These are phyloP conservation scores for Bothriochloa decipiens DNA, from an alignment of 176 grass and related monocot genomes.

Conservation along the genomic window DNA sequence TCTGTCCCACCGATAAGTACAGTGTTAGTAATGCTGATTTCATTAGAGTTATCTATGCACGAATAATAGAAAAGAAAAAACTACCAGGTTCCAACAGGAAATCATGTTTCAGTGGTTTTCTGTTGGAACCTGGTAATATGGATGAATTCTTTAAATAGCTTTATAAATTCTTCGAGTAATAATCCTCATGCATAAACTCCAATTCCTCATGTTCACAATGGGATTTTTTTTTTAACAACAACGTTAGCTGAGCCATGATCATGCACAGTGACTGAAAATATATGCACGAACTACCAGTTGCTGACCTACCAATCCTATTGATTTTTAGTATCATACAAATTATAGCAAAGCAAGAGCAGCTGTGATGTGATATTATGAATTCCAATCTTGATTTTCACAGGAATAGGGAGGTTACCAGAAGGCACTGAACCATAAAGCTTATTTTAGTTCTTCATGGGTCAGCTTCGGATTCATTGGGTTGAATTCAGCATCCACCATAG, in stretches of 20 bases:
- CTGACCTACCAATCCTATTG: constrained; percentile 11
- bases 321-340: not conserved
- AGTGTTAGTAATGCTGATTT: constrained; percentile 29
- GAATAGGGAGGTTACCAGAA: constrained; percentile 40
- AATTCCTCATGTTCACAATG: not conserved
- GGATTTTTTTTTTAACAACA: not conserved
- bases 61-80: constrained; percentile 17
- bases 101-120: not conserved
- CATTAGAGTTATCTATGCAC: not conserved
- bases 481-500: constrained; percentile 20
- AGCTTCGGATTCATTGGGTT: constrained; percentile 25
- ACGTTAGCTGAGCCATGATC: not conserved
- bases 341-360: constrained; percentile 21
- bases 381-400: not conserved
- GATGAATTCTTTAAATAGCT: not conserved
- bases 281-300: not conserved
- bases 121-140: not conserved
- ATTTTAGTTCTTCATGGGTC: constrained; percentile 29
- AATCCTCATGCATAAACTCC: not conserved
- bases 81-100: constrained; percentile 24
- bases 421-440: constrained; percentile 32
- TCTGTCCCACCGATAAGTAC: constrained; percentile 20
- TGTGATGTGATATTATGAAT: not conserved
- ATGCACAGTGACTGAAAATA: constrained; percentile 11
- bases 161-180: not conserved